Evolutionary conservation across 306 rosid species (phyloP), one percentile per base, ranked within the genome.

Genomic region (Cotoneaster glaucophyllus): DNA sequence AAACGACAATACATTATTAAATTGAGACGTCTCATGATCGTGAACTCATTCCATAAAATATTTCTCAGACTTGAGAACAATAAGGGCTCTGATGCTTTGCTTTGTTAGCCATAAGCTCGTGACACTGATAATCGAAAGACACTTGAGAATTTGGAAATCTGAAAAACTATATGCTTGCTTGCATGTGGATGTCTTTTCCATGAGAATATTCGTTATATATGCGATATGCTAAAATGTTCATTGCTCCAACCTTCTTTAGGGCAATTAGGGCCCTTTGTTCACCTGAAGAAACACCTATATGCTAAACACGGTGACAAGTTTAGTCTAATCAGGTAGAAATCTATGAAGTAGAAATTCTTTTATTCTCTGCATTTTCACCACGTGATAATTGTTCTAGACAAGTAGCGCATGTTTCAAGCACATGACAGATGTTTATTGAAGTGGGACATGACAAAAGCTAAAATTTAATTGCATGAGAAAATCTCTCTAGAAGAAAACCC

Each of bases 11-110:
- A 45, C 5, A 0, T 45, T 45, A 4, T 45, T 45, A 1, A 17
- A 14, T 45, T 13, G 2, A 45, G 52, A 45, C 0, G 6, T 3
- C 0, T 4, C 6, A 1, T 45, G 18, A 1, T 0, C 0, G 6
- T 13, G 2, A 45, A 45, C 5, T 17, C 5, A 45, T 45, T 45
- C 15, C 0, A 4, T 45, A 5, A 15, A 13, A 45, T 4, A 12
- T 5, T 45, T 45, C 18, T 45, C 6, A 45, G 2, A 14, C 18
- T 13, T 45, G 5, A 45, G 14, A 13, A 4, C 50, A 44, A 13
- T 45, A 45, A 45, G 6, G 2, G 5, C 18, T 45, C 1, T 45
- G 18, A 45, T 14, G 18, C 52, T 13, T 2, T 45, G 6, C 6
- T 6, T 34, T 34, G 39, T 4, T 18, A 4, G 0, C 14, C 15